Evolutionary conservation across 2,329 filamentous ascomycete species (phyloP).

Genomic region (Fusarium sp.): DNA sequence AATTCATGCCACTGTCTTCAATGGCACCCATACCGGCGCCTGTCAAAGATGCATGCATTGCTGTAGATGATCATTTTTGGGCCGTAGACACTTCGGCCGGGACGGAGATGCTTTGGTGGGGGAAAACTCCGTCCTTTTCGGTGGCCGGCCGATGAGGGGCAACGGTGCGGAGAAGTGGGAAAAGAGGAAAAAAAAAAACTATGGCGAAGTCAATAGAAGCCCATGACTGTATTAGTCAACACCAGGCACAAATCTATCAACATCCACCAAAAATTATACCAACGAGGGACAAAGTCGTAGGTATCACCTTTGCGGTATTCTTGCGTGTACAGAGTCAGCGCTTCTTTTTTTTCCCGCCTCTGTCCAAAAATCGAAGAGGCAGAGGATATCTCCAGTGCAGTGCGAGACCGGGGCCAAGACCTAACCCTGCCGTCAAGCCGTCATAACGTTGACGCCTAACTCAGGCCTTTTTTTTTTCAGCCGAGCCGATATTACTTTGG

Average conservation of each 20-base stretch:
- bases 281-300: neutral
- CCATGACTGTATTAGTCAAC: slow-evolving; percentile 37
- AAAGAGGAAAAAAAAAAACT: slow-evolving; percentile 20
- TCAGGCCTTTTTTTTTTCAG: slow-evolving; percentile 7
- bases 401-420: slow-evolving; percentile 33
- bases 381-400: slow-evolving; percentile 10
- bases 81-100: slow-evolving; percentile 14
- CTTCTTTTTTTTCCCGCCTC: neutral
- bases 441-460: slow-evolving; percentile 33
- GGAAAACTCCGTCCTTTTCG: slow-evolving; percentile 28
- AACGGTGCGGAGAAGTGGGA: slow-evolving; percentile 37
- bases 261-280: slow-evolving; percentile 27
- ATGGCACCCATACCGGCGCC: neutral
- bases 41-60: slow-evolving; percentile 7
- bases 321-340: neutral
- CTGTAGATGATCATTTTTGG: slow-evolving; percentile 7
- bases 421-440: slow-evolving; percentile 37
- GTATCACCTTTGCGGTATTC: neutral
- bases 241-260: slow-evolving; percentile 39
- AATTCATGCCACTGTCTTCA: neutral
- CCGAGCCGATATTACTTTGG: neutral
- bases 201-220: slow-evolving; percentile 32
- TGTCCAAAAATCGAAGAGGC: neutral
- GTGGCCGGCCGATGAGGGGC: slow-evolving; percentile 36
- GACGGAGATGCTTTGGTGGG: slow-evolving; percentile 17